phyloP scores from a whole-genome alignment of 2,329 filamentous ascomycete species.

The Ceratocystiopsis minuta region DNA sequence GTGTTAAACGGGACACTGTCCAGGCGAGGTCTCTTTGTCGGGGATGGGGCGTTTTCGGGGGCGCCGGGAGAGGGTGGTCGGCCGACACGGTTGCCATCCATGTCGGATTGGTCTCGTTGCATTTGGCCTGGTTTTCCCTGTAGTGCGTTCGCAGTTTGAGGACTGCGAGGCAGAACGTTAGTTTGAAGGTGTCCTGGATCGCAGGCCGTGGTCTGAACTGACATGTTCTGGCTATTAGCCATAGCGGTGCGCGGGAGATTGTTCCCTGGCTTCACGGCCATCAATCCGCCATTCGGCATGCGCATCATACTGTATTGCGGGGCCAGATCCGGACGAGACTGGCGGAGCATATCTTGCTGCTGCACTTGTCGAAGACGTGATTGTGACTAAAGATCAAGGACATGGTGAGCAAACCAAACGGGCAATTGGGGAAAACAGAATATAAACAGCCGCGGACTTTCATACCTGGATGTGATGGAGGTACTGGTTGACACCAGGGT shows the following conservation, averaged over 20 bases:
- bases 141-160: constrained; percentile 53
- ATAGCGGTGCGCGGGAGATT: constrained; percentile 57
- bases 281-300: constrained; percentile 43
- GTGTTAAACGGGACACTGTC: constrained; percentile 59
- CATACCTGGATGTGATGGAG: constrained; percentile 65
- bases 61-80: constrained; percentile 67
- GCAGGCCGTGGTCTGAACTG: constrained; percentile 17
- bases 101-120: constrained; percentile 72
- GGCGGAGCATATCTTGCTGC: constrained; percentile 60
- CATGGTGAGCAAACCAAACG: not conserved
- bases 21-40: constrained; percentile 74
- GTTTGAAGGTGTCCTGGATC: too few relatives aligned
- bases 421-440: not conserved
- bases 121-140: constrained; percentile 55
- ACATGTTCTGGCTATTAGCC: constrained; percentile 62
- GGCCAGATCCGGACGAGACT: constrained; percentile 45
- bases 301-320: constrained; percentile 42
- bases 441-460: constrained; percentile 10
- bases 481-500: constrained; percentile 52
- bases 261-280: constrained; percentile 39
- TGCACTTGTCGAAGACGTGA: constrained; percentile 56
- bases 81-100: constrained; percentile 60
- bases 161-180: constrained; percentile 23
- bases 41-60: constrained; percentile 77
- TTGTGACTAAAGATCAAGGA: constrained; percentile 33